These are phyloP conservation scores for Scorias spongiosa DNA, from an alignment of 2,329 filamentous ascomycete genomes.

Conservation along the genomic window DNA sequence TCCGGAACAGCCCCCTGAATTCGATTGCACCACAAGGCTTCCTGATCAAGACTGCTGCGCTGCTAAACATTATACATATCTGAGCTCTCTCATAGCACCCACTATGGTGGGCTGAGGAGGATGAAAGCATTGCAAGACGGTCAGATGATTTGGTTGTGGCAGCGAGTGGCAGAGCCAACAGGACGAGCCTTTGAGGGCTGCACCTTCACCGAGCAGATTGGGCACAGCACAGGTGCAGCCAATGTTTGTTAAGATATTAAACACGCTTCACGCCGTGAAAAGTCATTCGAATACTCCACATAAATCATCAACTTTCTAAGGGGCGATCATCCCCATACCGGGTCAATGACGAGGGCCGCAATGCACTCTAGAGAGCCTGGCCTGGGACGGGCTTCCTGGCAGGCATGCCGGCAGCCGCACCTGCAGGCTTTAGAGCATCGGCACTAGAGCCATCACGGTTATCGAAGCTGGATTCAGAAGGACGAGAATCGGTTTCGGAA, in stretches of 20 bases:
- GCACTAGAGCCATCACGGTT: slow-evolving; percentile 6
- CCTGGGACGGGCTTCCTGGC: slow-evolving; percentile 33
- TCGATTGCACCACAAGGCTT: no score
- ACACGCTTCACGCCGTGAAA: not conserved
- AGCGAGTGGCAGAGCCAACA: no score
- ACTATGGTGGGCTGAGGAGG: no score
- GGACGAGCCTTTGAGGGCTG: no score
- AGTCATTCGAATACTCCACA: not conserved
- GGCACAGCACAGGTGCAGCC: no score
- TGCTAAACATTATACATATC: not conserved
- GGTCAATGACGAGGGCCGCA: no score
- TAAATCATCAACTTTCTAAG: not conserved
- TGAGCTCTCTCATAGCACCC: not conserved
- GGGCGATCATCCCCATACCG: no score
- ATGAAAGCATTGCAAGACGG: no score
- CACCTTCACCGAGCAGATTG: no score
- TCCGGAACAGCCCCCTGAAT: no score
- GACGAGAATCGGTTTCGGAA: not conserved
- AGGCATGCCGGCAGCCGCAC: slow-evolving; percentile 18
- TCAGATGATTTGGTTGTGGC: no score
- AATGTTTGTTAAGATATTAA: not conserved
- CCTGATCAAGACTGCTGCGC: no score
- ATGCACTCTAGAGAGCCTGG: slow-evolving; percentile 23
- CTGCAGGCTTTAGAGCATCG: slow-evolving; percentile 2
- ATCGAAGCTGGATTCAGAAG: slow-evolving; percentile 4